Conservation (phyloP, 345 rosid genomes). For the Eutrema japonicum region DNA sequence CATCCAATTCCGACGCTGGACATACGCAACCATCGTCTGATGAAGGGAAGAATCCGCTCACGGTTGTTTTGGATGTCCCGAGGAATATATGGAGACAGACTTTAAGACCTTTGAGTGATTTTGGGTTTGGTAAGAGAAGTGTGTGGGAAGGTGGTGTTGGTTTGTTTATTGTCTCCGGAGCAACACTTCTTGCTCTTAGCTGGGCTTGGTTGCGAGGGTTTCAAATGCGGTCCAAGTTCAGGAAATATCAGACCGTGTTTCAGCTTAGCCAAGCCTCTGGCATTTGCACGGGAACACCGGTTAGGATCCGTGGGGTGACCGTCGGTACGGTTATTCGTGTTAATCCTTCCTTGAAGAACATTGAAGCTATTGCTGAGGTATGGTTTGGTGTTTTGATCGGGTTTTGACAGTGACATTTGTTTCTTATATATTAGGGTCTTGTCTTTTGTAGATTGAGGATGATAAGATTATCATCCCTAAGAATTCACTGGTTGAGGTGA, state of each 20-base stretch:
- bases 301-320: constrained; percentile 94
- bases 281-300: constrained; percentile 88
- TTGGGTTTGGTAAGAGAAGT: constrained; percentile 90
- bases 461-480: constrained; percentile 88
- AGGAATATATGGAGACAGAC: constrained; percentile 79
- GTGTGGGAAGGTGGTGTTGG: constrained; percentile 99
- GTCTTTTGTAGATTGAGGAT: constrained; percentile 76
- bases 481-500: constrained; percentile 89
- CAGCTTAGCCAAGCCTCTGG: constrained; percentile 89
- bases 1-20: constrained; percentile 55
- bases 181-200: constrained; percentile 78
- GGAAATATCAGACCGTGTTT: constrained; percentile 81
- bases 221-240: constrained; percentile 78
- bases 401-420: background rate
- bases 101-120: constrained; percentile 79
- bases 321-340: constrained; percentile 91
- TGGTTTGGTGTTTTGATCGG: constrained; percentile 29
- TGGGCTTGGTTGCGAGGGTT: constrained; percentile 93
- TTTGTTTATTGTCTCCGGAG: constrained; percentile 87
- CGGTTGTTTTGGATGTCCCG: constrained; percentile 73
- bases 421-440: background rate
- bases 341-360: constrained; percentile 85
- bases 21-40: constrained; percentile 54
- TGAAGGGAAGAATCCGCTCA: constrained; percentile 58
- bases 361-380: constrained; percentile 96